phyloP scores from a whole-genome alignment of 176 grass and related monocot genomes.

The Aechmea fasciata region DNA sequence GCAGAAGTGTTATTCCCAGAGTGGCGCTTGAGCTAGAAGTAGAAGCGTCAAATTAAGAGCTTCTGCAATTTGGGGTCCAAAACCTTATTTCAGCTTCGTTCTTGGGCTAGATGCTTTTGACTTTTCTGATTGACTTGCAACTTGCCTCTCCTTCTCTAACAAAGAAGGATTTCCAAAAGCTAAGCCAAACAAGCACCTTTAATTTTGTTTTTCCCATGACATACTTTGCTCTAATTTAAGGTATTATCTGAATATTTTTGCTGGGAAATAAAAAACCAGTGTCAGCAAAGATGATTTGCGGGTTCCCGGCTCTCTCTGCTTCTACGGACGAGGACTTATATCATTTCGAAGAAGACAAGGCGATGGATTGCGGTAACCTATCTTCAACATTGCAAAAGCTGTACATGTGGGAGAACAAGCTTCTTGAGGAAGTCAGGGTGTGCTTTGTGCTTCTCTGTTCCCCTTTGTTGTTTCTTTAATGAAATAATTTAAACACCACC shows the following conservation, averaged over 20 bases:
- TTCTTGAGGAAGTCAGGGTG: slow-evolving; percentile 98
- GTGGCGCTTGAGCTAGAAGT: too few species aligned
- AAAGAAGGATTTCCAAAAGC: too few species aligned
- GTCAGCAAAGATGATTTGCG: slow-evolving; percentile 69
- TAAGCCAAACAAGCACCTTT: too few species aligned
- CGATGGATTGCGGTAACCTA: slow-evolving; percentile 67
- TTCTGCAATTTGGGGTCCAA: too few species aligned
- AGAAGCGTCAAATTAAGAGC: too few species aligned
- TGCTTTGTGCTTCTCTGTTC: slow-evolving; percentile 13
- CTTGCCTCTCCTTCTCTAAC: too few species aligned
- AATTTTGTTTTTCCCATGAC: too few species aligned
- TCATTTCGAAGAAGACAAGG: slow-evolving; percentile 65
- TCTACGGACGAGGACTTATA: slow-evolving; percentile 47
- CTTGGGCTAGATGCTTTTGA: background rate
- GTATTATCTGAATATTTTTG: background rate
- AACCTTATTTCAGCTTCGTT: too few species aligned
- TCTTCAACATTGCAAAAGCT: slow-evolving; percentile 92
- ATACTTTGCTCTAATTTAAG: too few species aligned
- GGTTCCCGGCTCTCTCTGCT: slow-evolving; percentile 35
- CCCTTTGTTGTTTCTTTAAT: background rate
- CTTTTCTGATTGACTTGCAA: background rate
- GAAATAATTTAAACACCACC: too few species aligned
- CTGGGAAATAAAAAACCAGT: slow-evolving; percentile 23
- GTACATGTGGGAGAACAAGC: slow-evolving; percentile 96
- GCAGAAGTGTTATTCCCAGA: too few species aligned